A percentile compares a stretch with the other conserved stretches of the same genome.
Conservation (phyloP, 805 yeast species). For the Barnettozyma pratensis region DNA sequence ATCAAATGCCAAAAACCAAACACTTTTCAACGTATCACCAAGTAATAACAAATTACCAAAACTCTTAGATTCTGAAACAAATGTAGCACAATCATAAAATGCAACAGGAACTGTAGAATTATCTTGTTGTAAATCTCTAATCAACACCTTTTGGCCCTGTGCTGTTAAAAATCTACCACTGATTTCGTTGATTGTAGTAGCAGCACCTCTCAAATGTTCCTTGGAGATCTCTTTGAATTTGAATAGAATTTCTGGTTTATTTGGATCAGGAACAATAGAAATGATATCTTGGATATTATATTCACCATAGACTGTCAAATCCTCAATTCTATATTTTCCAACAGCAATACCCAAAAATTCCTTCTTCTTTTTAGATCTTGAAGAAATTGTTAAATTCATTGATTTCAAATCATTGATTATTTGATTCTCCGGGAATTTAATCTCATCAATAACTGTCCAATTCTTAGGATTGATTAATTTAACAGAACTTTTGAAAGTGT, state of each 20-base stretch:
- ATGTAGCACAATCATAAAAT: constrained; percentile 80
- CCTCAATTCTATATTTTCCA: constrained; percentile 72
- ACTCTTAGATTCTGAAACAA: constrained; percentile 72
- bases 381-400: constrained; percentile 32
- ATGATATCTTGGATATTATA: constrained; percentile 70
- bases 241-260: constrained; percentile 75
- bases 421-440: constrained; percentile 64
- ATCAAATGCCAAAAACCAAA: constrained; percentile 84
- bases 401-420: constrained; percentile 36
- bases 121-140: constrained; percentile 81
- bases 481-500: constrained; percentile 53
- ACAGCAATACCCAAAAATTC: constrained; percentile 79
- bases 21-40: constrained; percentile 75
- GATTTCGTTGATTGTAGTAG: constrained; percentile 67
- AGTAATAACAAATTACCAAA: constrained; percentile 76
- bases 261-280: constrained; percentile 86
- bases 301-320: constrained; percentile 71
- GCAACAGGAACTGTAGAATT: constrained; percentile 90
- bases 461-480: constrained; percentile 61
- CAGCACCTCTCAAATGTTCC: constrained; percentile 82
- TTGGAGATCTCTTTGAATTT: constrained; percentile 67
- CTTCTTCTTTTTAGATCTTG: constrained; percentile 39
- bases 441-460: constrained; percentile 72
- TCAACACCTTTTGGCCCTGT: constrained; percentile 77
- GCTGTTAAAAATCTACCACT: constrained; percentile 79